These are phyloP conservation scores for Artemisia tridentata DNA, from an alignment of 129 eudicot genomes.

Conservation along the genomic window DNA sequence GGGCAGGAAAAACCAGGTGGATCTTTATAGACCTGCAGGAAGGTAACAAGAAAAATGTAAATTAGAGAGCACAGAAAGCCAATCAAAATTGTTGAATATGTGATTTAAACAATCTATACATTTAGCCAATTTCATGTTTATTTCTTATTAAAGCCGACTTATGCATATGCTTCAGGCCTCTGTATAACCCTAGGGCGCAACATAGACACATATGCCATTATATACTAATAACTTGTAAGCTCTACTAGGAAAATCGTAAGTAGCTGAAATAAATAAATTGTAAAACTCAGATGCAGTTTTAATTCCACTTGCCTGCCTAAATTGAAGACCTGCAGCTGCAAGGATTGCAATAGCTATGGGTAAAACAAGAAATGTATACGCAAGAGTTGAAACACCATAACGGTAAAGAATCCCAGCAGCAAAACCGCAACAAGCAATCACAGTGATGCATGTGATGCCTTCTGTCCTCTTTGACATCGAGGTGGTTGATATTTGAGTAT, in stretches of 20 bases:
- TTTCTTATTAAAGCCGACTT: neutral
- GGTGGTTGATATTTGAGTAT: slow-evolving; percentile 33
- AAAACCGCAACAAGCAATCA: slow-evolving; percentile 72
- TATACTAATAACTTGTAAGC: no score
- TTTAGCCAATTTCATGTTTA: slow-evolving; percentile 12
- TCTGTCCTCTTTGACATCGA: slow-evolving; percentile 54
- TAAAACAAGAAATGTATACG: slow-evolving; percentile 37
- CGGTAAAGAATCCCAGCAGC: slow-evolving; percentile 75
- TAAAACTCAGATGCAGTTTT: neutral
- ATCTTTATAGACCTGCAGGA: slow-evolving; percentile 48
- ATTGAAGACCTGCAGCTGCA: slow-evolving; percentile 55
- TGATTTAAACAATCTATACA: neutral
- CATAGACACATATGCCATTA: no score
- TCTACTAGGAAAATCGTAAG: neutral
- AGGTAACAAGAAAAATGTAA: slow-evolving; percentile 8
- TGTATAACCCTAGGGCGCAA: no score
- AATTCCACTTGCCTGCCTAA: slow-evolving; percentile 57
- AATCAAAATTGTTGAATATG: neutral
- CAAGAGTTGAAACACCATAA: slow-evolving; percentile 46
- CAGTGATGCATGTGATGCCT: slow-evolving; percentile 64
- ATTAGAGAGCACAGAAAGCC: neutral
- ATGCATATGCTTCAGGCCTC: no score
- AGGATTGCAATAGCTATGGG: slow-evolving; percentile 48
- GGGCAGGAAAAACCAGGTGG: slow-evolving; percentile 93
- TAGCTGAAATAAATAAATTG: no score